Evolutionary conservation across 148 eudicot species (phyloP), one percentile per base, ranked within the genome.

Genomic region (Fagopyrum homotropicum): DNA sequence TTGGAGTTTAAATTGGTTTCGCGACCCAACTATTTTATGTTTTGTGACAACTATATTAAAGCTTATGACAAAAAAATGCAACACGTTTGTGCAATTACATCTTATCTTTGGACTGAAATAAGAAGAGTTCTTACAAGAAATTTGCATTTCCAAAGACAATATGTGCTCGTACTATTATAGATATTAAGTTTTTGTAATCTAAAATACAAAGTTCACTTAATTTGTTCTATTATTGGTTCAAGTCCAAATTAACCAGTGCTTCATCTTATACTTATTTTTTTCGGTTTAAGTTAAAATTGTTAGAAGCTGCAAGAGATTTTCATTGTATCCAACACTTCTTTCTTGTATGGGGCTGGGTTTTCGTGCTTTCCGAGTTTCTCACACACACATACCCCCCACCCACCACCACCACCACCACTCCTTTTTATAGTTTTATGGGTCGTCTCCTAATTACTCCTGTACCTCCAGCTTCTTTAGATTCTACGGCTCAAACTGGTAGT

Each of bases 401-500:
- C 26, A 22, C 26, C 26, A 22, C 26, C 26, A 22, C 26, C 26
- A 22, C 26, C 26, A 22, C 26, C 26, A 22, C 26, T 64, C 40
- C 45, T 10, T 64, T 30, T 64, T 3, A 30, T 14, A 64, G 46
- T 4, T 11, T 40, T 66, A 66, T 40, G n/a, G 47, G 17, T 51
- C 26, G 3, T 49, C n/a, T 72, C 48, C 59, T 26, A 22, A 48
- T 49, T 29, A 14, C 19, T 66, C n/a, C 47, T 77, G 48, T 73
- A 56, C 70, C 86, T 78, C 45, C 78, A 93, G 97, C 87, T 77
- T 90, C 96, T 56, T 83, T 87, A 79, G 99, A 95, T 80, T 88
- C 93, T 74, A 90, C 94, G 35, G 87, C 94, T 72, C 94, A 92
- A 80, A 90, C 96, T 3, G 85, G 89, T 74, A 81, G 83, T 80